These are phyloP conservation scores for Hydnomerulius pinastri DNA, from an alignment of 768 basidiomycete species.

Conservation along the genomic window DNA sequence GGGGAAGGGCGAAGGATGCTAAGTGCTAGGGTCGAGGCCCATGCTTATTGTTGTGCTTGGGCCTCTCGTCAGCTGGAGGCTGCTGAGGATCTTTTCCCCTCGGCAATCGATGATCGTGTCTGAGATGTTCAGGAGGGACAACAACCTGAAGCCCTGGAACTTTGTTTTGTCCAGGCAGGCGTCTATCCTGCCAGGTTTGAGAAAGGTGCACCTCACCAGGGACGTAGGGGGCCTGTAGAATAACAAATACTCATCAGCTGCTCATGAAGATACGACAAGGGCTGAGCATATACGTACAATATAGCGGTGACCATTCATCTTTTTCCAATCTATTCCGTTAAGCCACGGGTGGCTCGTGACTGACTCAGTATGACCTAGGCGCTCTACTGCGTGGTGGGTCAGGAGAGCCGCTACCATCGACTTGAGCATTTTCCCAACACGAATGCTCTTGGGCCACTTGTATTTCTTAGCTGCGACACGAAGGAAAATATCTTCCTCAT, in stretches of 20 bases:
- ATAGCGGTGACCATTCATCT: slow-evolving; percentile 44
- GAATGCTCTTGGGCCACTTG: slow-evolving; percentile 40
- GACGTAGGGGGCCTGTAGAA: slow-evolving; percentile 44
- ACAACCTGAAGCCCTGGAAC: slow-evolving; percentile 44
- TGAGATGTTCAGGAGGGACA: slow-evolving; percentile 34
- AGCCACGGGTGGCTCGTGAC: slow-evolving; percentile 50
- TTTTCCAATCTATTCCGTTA: slow-evolving; percentile 46
- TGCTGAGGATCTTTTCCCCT: neutral
- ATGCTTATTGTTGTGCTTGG: neutral
- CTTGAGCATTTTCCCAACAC: slow-evolving; percentile 42
- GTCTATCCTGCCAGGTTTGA: slow-evolving; percentile 39
- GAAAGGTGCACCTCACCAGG: slow-evolving; percentile 29
- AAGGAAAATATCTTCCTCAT: slow-evolving; percentile 27
- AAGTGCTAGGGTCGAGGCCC: neutral
- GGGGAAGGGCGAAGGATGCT: neutral
- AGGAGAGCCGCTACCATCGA: slow-evolving; percentile 46
- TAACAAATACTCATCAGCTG: slow-evolving; percentile 1
- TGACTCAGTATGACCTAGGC: slow-evolving; percentile 40
- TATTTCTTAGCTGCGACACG: slow-evolving; percentile 31
- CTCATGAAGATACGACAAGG: neutral
- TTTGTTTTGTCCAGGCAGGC: slow-evolving; percentile 36
- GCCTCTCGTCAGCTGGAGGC: neutral
- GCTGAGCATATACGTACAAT: slow-evolving; percentile 37
- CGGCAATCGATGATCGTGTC: slow-evolving; percentile 40
- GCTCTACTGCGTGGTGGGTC: slow-evolving; percentile 33